Percentiles rank a stretch among this genome's conserved stretches.
Evolutionary conservation across 192 early-diverging fungal genomes (phyloP).

Genomic region (Jimgerdemannia flammicorona): DNA sequence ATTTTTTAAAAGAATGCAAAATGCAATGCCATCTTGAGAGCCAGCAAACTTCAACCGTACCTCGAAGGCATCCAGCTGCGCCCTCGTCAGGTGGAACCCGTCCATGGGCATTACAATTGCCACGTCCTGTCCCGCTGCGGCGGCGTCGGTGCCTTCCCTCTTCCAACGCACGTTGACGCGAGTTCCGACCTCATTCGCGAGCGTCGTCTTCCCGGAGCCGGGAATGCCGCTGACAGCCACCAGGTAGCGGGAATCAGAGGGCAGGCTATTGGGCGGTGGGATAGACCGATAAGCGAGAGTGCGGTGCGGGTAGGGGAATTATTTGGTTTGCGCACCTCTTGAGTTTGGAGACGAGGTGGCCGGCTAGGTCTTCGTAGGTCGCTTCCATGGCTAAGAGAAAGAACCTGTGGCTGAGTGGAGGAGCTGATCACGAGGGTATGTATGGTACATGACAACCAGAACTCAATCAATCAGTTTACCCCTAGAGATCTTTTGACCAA

Average conservation of each 20-base stretch:
- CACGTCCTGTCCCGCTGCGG: slow-evolving; percentile 1
- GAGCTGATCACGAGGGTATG: no score
- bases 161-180: slow-evolving; percentile 11
- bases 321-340: no score
- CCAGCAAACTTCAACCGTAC: slow-evolving; percentile 3
- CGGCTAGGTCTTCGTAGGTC: no score
- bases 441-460: no score
- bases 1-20: neutral
- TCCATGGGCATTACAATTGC: slow-evolving; percentile 48
- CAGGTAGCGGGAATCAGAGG: neutral
- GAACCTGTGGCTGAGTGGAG: no score
- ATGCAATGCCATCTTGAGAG: neutral
- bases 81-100: slow-evolving; percentile 47
- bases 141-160: neutral
- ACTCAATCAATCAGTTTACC: no score
- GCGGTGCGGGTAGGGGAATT: no score
- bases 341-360: no score
- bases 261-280: neutral
- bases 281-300: neutral
- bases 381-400: no score
- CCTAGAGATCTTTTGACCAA: no score
- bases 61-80: slow-evolving; percentile 21
- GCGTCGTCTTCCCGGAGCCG: slow-evolving; percentile 39
- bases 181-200: slow-evolving; percentile 13
- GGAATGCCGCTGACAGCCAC: slow-evolving; percentile 26